Evolutionary conservation across 306 rosid genomes (phyloP), one percentile per base, ranked within the genome.

Genomic region (Rosa persica): DNA sequence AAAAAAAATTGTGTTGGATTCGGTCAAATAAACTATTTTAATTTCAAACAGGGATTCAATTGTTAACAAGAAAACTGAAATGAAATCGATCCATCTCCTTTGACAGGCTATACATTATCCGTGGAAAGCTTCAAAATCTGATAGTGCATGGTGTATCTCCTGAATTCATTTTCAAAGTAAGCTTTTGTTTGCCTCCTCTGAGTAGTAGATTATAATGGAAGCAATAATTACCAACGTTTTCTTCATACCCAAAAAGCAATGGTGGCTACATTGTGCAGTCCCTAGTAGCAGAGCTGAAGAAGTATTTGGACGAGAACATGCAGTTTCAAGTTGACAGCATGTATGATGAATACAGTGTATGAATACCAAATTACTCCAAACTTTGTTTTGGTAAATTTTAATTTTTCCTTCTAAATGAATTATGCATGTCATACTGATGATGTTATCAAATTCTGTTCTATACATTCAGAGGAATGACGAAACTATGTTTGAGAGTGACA

Each of bases 81-180:
- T 62, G 34, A 76, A 25, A 8, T 42, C 15, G 25, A 39, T 70
- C 25, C 44, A 15, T 16, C 11, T 66, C 12, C 38, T 42, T 72
- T 13, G 19, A 57, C 80, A 93, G 98, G 89, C 42, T 94, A 66
- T 90, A 92, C 75, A 64, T 47, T 5, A 85, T 88, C 83, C 94
- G 90, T 52, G 78, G 89, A 73, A 92, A 88, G 86, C 96, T 94
- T 42, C 90, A 86, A 69, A 84, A 80, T 61, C 86, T 94, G 15
- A 82, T 82, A 71, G 89, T 67, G 66, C 93, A 92, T 64, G 84
- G 89, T 9, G 88, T 94, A 51, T 75, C 87, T 73, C 86, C 93
- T 12, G 83, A 86, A 22, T 86, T 83, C 66, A 85, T 92, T 81
- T 92, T 87, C 85, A 81, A 81, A 87, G 98, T 90, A 80, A 75